Base-by-base conservation (phyloP, 169 alveolate species). In the Toxoplasma gondii region DNA sequence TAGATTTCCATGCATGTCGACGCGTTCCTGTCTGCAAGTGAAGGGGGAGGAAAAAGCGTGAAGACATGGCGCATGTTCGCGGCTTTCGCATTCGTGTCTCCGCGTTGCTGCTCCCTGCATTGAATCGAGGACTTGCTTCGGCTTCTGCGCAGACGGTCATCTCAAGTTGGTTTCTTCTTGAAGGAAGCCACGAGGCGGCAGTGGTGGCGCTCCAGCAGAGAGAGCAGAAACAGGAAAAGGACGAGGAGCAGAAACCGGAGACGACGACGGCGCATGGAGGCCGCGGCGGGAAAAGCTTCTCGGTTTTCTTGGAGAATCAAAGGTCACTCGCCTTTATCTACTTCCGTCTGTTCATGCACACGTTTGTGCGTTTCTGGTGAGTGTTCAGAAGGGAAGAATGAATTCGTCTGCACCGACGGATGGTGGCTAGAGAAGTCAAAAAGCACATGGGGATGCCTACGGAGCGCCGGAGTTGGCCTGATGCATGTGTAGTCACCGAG, bases 301-400 rank as follows among this genome's bases (percentile, higher is more conserved):
- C 74, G 74, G 29, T 16, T 27, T 64, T 64, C 41, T 0, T 82
- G 24, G 90, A 43, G 38, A 82, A 82, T 7, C 64, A 43, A 49
- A 7, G 41, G 44, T 22, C 67, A 2, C 34, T 43, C 36, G 53
- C 90, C 36, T 43, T 82, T 16, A 27, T 82, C 64, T 29, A 41
- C 39, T 82, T 82, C 69, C 53, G 90, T 9, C 90, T 82, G 41
- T 44, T 82, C 64, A 44, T 82, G 90, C 90, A 82, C 38, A 82
- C 90, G n/a, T 5, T 82, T 24, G 38, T 82, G 19, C 38, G 38
- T 49, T 82, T 29, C 67, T 39, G 90, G 90, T 82, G 41, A 44
- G 74, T 19, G 5, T 49, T 49, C 58, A 49, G 22, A 49, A 12
- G 58, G 12, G 58, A 12, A 4, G 58, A 4, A 49, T 4, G 27